Evolutionary conservation across 106 monocot species (phyloP).

Genomic region (Agapanthus africanus): DNA sequence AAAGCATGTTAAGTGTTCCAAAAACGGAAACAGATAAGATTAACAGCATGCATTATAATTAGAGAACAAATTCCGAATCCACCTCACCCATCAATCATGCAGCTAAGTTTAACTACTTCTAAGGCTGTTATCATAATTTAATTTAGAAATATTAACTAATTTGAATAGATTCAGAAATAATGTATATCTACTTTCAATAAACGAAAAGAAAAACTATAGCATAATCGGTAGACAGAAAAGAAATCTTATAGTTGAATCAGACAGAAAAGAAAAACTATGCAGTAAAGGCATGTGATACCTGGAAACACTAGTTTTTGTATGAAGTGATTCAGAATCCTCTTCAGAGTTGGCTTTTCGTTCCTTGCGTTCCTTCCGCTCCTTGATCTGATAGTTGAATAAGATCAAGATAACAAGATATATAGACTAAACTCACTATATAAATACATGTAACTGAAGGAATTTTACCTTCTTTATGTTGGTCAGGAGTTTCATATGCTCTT

Average conservation of each 20-base stretch:
- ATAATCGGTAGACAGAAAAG: background rate
- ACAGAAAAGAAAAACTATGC: background rate
- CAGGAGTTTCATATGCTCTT: slow-evolving; percentile 87
- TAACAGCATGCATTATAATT: too few relatives aligned
- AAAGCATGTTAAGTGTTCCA: background rate
- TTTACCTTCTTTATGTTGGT: slow-evolving; percentile 81
- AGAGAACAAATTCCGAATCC: too few relatives aligned
- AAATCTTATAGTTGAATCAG: background rate
- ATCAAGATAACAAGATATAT: background rate
- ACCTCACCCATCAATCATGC: background rate
- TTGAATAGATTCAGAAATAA: background rate
- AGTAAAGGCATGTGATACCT: slow-evolving; percentile 26
- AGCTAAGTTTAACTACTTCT: background rate
- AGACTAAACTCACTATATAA: background rate
- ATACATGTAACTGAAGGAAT: background rate
- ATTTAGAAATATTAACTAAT: too few relatives aligned
- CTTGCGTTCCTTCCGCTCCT: slow-evolving; percentile 61
- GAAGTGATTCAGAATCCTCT: slow-evolving; percentile 38
- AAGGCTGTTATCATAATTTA: background rate
- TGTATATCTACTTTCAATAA: slow-evolving; percentile 2
- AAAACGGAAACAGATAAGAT: background rate
- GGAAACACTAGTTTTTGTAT: slow-evolving; percentile 48
- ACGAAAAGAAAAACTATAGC: too few relatives aligned
- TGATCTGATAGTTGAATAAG: slow-evolving; percentile 30
- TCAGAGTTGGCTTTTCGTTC: slow-evolving; percentile 64